A percentile compares a stretch with the other conserved stretches of the same genome.
Evolutionary conservation across 208 protist species (phyloP).

Genomic region (Herpetomonas samuelpessoai): DNA sequence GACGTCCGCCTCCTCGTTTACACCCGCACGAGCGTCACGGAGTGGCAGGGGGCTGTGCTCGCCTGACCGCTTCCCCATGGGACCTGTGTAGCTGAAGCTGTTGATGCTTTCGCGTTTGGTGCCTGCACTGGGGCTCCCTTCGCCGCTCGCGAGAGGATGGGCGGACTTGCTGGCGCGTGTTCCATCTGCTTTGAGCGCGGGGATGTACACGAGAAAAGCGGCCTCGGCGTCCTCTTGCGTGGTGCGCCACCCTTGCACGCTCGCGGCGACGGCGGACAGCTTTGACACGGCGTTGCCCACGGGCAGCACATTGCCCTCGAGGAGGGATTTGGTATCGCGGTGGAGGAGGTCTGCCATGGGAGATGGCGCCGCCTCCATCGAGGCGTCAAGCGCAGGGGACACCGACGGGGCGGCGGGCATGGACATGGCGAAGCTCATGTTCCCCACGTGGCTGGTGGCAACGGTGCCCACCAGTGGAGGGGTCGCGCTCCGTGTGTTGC

Average conservation of each 20-base stretch:
- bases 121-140: conserved; percentile 2
- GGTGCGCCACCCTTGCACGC: conserved; percentile 76
- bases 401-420: too few species aligned
- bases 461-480: too few species aligned
- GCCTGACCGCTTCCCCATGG: too few species aligned
- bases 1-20: too few species aligned
- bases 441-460: too few species aligned
- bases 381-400: too few species aligned
- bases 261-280: conserved; percentile 45
- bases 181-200: conserved; percentile 23
- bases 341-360: conserved; percentile 19
- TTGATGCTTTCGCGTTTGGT: too few species aligned
- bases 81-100: too few species aligned
- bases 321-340: conserved; percentile 19
- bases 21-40: too few species aligned
- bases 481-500: too few species aligned
- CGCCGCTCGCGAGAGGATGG: background rate
- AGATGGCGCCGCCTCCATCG: background rate
- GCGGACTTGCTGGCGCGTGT: conserved; percentile 7
- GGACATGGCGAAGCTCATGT: too few species aligned
- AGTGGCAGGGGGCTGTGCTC: too few species aligned
- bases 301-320: conserved; percentile 16
- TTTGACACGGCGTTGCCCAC: conserved; percentile 46
- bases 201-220: conserved; percentile 62
- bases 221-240: conserved; percentile 81